Conservation (phyloP, 2,329 filamentous ascomycete species). For the Phyllosticta citribraziliensis region DNA sequence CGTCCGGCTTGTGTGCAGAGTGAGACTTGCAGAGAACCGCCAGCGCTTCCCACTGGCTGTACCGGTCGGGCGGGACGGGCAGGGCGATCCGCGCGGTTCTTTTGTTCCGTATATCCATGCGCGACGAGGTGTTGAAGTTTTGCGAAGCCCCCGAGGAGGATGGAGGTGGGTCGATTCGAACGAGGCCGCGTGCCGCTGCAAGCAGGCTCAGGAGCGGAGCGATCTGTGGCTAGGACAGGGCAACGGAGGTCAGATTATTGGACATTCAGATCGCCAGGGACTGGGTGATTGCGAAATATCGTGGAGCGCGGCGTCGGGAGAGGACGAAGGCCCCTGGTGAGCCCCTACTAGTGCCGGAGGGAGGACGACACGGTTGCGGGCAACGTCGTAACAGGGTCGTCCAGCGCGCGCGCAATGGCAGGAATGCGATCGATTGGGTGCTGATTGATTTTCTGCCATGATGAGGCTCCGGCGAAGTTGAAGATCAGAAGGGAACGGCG, state of each 20-base stretch:
- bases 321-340: not conserved
- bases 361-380: not conserved
- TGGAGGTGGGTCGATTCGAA: not conserved
- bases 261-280: not conserved
- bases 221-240: not conserved
- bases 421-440: not conserved
- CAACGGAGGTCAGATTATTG: not conserved
- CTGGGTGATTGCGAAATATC: not conserved
- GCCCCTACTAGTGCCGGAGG: not conserved
- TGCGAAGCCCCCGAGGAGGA: not conserved
- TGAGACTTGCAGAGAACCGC: not conserved
- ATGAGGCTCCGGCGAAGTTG: not conserved
- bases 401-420: not conserved
- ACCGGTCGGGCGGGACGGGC: not conserved
- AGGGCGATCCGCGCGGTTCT: not conserved
- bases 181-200: not conserved
- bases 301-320: not conserved
- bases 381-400: not conserved
- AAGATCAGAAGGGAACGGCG: not conserved
- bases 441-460: not conserved
- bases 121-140: not conserved
- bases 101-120: not conserved
- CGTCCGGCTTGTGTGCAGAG: not conserved
- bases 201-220: not conserved
- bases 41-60: not conserved